A percentile compares a stretch with the other conserved stretches of the same genome.
These are phyloP conservation scores for Echium plantagineum DNA, from an alignment of 257 asterid genomes.

Conservation along the genomic window DNA sequence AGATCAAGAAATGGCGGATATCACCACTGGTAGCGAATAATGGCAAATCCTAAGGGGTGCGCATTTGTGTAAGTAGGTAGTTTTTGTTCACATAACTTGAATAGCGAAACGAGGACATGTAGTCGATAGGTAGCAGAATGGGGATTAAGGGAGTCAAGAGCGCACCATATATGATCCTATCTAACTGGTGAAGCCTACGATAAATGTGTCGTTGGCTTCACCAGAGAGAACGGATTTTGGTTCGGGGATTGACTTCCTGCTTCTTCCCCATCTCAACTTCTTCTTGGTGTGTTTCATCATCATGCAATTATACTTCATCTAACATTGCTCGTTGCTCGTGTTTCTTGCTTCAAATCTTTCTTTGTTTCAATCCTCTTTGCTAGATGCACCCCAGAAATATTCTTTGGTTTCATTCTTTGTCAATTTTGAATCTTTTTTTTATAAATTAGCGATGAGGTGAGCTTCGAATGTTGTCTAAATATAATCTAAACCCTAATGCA, in stretches of 20 bases:
- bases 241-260: conserved; percentile 98
- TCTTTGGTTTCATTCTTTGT: too few relatives aligned
- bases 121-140: conserved; percentile 16
- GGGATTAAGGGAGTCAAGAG: conserved; percentile 66
- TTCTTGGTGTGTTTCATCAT: too few relatives aligned
- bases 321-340: too few relatives aligned
- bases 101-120: conserved; percentile 15
- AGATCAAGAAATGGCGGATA: background rate
- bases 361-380: too few relatives aligned
- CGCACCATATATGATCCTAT: conserved; percentile 78
- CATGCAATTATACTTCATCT: too few relatives aligned
- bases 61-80: too few relatives aligned
- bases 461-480: too few relatives aligned
- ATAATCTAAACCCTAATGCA: too few relatives aligned
- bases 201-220: conserved; percentile 10
- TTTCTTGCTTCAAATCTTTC: too few relatives aligned
- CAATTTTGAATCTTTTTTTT: too few relatives aligned
- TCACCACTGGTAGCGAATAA: background rate
- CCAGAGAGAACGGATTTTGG: conserved; percentile 55
- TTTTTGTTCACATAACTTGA: conserved; percentile 5
- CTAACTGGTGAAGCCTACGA: conserved; percentile 21
- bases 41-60: background rate
- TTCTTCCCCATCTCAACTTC: conserved; percentile 7
- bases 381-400: too few relatives aligned
- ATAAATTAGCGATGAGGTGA: too few relatives aligned